A percentile compares a stretch with the other conserved stretches of the same genome.
Conservation (phyloP, 2,329 filamentous ascomycete species). For the Beauveria bassiana region DNA sequence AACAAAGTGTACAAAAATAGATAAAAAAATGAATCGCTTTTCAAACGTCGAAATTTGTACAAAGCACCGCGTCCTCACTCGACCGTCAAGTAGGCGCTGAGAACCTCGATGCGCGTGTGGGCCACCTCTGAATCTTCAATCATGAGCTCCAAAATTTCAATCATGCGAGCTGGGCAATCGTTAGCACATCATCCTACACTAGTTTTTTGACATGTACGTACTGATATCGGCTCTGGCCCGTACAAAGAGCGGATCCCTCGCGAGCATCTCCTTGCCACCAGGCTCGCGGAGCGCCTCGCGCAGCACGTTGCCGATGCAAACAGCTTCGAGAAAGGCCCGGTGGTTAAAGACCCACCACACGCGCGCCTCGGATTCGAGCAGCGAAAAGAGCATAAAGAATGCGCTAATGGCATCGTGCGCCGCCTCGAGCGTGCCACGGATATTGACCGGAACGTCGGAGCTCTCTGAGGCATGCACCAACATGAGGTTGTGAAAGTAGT, state of each 20-base stretch:
- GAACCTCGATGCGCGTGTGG: constrained; percentile 48
- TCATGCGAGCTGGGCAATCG: constrained; percentile 45
- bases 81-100: constrained; percentile 43
- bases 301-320: constrained; percentile 57
- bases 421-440: constrained; percentile 63
- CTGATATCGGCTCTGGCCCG: constrained; percentile 53
- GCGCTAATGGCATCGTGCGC: constrained; percentile 66
- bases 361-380: constrained; percentile 63
- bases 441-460: constrained; percentile 54
- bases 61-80: not conserved
- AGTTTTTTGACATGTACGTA: constrained; percentile 30
- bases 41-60: not conserved
- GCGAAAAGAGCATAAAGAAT: constrained; percentile 64
- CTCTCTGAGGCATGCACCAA: constrained; percentile 66
- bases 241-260: constrained; percentile 50
- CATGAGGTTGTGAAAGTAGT: constrained; percentile 79
- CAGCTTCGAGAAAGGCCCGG: constrained; percentile 67
- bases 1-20: not conserved
- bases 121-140: constrained; percentile 52
- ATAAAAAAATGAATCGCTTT: not conserved
- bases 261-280: constrained; percentile 36
- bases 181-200: constrained; percentile 5
- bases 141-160: constrained; percentile 55
- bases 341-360: constrained; percentile 86
- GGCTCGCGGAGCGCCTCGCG: constrained; percentile 41